phyloP scores from a whole-genome alignment of 108 stramenopile species.

The Conticribra weissflogii region DNA sequence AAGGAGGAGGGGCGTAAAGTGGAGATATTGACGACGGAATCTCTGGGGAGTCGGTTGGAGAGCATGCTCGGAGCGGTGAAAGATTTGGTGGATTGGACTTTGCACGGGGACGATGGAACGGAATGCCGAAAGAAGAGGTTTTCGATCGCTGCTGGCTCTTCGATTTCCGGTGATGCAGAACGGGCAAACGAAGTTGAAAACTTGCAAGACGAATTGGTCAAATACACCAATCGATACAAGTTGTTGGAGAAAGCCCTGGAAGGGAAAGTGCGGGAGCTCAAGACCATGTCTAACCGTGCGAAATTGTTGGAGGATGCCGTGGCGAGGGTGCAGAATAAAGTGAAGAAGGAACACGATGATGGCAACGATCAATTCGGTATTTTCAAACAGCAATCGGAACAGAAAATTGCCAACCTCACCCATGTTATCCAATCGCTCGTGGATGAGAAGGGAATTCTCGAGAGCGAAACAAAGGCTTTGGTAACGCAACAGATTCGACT shows the following conservation, averaged over 20 bases:
- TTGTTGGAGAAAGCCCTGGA: constrained; percentile 17
- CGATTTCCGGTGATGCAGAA: neutral
- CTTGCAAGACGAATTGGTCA: neutral
- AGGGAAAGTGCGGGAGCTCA: too few species aligned
- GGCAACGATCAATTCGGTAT: neutral
- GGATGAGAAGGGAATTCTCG: constrained; percentile 7
- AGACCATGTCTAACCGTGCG: too few species aligned
- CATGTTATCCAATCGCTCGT: constrained; percentile 4
- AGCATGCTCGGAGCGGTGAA: constrained; percentile 22
- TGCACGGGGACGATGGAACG: neutral
- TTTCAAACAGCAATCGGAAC: neutral
- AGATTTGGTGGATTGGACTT: constrained; percentile 16
- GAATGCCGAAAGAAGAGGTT: neutral
- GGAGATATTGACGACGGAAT: constrained; percentile 1
- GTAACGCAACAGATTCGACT: constrained; percentile 1
- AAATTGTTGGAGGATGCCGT: constrained; percentile 28
- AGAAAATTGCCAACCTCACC: constrained; percentile 23
- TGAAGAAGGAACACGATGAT: neutral
- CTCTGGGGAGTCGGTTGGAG: constrained; percentile 20
- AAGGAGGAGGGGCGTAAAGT: neutral
- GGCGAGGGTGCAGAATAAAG: neutral
- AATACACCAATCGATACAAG: constrained; percentile 33
- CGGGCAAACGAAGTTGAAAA: neutral
- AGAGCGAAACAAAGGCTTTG: constrained; percentile 5
- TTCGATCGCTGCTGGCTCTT: too few species aligned